Percentiles rank a stretch among this genome's conserved stretches.
Evolutionary conservation across 2,329 filamentous ascomycete genomes (phyloP).

Genomic region (Neofusicoccum umdonicola): DNA sequence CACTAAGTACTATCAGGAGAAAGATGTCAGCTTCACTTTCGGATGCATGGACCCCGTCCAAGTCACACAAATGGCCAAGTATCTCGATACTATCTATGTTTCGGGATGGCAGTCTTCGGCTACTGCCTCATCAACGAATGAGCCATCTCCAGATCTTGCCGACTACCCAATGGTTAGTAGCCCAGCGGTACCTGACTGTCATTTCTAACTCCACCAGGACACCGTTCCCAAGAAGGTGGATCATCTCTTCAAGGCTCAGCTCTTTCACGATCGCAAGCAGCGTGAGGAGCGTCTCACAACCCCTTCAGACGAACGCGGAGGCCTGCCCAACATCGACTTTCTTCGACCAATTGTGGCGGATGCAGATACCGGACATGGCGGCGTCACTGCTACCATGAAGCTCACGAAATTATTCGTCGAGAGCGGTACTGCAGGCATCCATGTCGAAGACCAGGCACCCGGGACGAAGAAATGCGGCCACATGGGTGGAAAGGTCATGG

Average conservation of each 20-base stretch:
- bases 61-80: slow-evolving; percentile 96
- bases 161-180: slow-evolving; percentile 66
- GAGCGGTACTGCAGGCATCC: slow-evolving; percentile 44
- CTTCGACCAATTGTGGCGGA: slow-evolving; percentile 88
- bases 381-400: slow-evolving; percentile 91
- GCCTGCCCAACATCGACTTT: slow-evolving; percentile 77
- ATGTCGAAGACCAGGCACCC: slow-evolving; percentile 44
- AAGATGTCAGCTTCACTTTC: slow-evolving; percentile 83
- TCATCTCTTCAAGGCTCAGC: slow-evolving; percentile 90
- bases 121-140: slow-evolving; percentile 82
- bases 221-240: slow-evolving; percentile 93
- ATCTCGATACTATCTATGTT: slow-evolving; percentile 90
- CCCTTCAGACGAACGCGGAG: slow-evolving; percentile 64
- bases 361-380: slow-evolving; percentile 88
- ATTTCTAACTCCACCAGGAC: slow-evolving; percentile 54
- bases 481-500: slow-evolving; percentile 40
- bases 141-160: slow-evolving; percentile 87
- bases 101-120: slow-evolving; percentile 95
- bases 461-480: slow-evolving; percentile 47
- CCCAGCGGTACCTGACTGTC: background rate
- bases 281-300: slow-evolving; percentile 79
- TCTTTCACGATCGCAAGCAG: slow-evolving; percentile 96
- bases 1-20: slow-evolving; percentile 52
- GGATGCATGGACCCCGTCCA: slow-evolving; percentile 93
- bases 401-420: slow-evolving; percentile 63